Conservation (phyloP, 495 filamentous ascomycete genomes). For the Penicillium psychrofluorescens region DNA sequence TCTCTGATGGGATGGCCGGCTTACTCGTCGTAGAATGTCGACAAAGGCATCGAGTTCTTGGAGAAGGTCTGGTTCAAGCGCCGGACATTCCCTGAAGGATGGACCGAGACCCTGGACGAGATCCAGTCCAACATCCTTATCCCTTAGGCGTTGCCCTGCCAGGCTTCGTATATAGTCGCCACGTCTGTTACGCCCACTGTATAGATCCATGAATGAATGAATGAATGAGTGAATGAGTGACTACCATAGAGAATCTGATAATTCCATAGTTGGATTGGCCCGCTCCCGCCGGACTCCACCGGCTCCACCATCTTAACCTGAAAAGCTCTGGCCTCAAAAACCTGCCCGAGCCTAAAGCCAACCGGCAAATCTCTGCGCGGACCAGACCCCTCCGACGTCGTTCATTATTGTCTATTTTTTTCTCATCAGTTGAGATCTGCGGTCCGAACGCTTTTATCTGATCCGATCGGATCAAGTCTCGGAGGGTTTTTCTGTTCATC, state of each 20-base stretch:
- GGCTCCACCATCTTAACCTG: too few relatives aligned
- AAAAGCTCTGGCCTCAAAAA: neutral
- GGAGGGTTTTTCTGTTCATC: neutral
- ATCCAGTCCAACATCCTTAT: constrained; percentile 29
- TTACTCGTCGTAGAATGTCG: constrained; percentile 23
- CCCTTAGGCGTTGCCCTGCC: constrained; percentile 11
- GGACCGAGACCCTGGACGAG: constrained; percentile 32
- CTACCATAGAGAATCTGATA: too few relatives aligned
- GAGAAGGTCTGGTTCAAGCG: constrained; percentile 32
- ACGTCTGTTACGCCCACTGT: too few relatives aligned
- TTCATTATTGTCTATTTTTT: neutral
- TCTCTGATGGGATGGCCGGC: neutral
- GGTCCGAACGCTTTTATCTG: too few relatives aligned
- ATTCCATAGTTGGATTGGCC: too few relatives aligned
- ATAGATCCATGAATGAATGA: too few relatives aligned
- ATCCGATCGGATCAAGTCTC: neutral
- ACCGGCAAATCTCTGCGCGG: constrained; percentile 1
- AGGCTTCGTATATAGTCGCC: too few relatives aligned
- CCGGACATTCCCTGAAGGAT: constrained; percentile 29
- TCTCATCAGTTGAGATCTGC: too few relatives aligned
- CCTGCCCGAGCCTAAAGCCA: neutral
- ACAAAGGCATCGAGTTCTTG: constrained; percentile 26
- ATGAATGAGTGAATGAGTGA: too few relatives aligned
- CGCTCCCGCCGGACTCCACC: too few relatives aligned
- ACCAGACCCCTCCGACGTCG: constrained; percentile 8